phyloP scores from a whole-genome alignment of 2,329 filamentous ascomycete species.

The Diaporthe citrichinensis region DNA sequence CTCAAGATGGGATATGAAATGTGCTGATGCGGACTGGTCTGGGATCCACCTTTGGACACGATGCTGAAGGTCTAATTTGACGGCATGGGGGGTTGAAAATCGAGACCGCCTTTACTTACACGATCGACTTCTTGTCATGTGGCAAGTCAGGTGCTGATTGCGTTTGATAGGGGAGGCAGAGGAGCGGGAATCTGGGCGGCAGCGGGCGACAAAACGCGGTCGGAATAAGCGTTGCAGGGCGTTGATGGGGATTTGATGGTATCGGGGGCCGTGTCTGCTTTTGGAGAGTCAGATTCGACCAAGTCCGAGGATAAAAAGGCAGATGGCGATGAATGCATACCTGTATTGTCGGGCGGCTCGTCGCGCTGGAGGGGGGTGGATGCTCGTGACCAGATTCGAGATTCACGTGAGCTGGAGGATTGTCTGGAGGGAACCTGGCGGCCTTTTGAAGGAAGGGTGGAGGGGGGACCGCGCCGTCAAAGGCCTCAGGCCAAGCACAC shows the following conservation, averaged over 20 bases:
- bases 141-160: conserved; percentile 41
- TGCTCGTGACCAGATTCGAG: conserved; percentile 37
- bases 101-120: conserved; percentile 39
- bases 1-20: conserved; percentile 15
- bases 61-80: conserved; percentile 30
- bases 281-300: conserved; percentile 36
- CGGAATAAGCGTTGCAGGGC: conserved; percentile 32
- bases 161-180: conserved; percentile 32
- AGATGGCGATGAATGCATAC: conserved; percentile 40
- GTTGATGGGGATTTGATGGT: conserved; percentile 15
- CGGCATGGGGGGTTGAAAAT: conserved; percentile 14
- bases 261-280: conserved; percentile 3
- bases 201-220: conserved; percentile 34
- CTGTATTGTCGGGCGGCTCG: conserved; percentile 35
- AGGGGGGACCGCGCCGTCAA: conserved; percentile 24
- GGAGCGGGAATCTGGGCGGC: conserved; percentile 17
- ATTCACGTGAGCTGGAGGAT: conserved; percentile 38
- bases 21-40: conserved; percentile 10
- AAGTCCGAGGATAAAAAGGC: conserved; percentile 37
- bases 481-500: conserved; percentile 9
- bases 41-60: conserved; percentile 22
- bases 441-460: conserved; percentile 38
- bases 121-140: conserved; percentile 37
- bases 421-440: conserved; percentile 25
- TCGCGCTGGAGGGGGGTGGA: conserved; percentile 33